phyloP scores from a whole-genome alignment of 805 yeast genomes.

The Saccharomyces paradoxus region DNA sequence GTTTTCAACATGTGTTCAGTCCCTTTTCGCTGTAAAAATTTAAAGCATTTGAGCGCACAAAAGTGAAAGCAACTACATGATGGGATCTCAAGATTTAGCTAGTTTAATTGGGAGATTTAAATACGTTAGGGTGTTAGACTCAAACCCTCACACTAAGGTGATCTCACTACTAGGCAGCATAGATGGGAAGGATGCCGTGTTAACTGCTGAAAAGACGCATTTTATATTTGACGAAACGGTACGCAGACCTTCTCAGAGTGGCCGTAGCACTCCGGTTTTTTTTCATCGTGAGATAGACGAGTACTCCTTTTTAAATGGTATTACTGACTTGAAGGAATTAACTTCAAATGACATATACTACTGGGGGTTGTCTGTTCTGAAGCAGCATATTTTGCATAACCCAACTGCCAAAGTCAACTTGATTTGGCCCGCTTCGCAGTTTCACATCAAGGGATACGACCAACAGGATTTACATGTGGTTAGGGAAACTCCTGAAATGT shows the following conservation, averaged over 20 bases:
- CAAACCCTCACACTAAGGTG: conserved; percentile 61
- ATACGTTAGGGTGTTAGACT: conserved; percentile 39
- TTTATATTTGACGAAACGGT: conserved; percentile 36
- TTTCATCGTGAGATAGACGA: conserved; percentile 22
- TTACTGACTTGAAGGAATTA: conserved; percentile 30
- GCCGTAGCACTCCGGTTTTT: conserved; percentile 13
- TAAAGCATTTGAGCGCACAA: neutral
- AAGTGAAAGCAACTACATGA: neutral
- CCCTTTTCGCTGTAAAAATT: neutral
- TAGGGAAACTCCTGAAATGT: conserved; percentile 73
- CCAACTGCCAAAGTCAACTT: conserved; percentile 69
- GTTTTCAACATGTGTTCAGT: neutral
- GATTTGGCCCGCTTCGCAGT: conserved; percentile 81
- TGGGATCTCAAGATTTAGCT: neutral
- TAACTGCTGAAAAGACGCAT: conserved; percentile 66
- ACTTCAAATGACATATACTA: conserved; percentile 76
- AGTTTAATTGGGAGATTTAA: conserved; percentile 36
- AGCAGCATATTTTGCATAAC: conserved; percentile 36
- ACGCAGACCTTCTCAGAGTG: conserved; percentile 3
- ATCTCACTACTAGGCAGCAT: conserved; percentile 65
- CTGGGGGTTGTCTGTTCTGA: conserved; percentile 61
- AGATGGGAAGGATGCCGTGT: conserved; percentile 51
- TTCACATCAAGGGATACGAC: conserved; percentile 69
- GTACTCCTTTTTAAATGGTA: conserved; percentile 24
- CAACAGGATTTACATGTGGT: conserved; percentile 50